Evolutionary conservation across 331 rosid species (phyloP).

Genomic region (Rosa hybrid): DNA sequence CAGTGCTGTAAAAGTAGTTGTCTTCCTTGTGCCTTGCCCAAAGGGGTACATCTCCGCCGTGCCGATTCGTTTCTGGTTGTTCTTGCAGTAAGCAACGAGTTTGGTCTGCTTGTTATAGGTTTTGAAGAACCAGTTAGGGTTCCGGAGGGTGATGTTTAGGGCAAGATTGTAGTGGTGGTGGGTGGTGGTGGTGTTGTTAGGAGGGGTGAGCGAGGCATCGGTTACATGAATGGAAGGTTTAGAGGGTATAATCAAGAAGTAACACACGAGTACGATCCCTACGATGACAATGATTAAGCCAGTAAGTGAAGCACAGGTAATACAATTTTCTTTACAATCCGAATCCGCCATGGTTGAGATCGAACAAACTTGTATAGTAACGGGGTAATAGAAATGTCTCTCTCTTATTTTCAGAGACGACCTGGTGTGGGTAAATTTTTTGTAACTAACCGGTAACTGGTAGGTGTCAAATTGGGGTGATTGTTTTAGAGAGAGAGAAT

Average conservation of each 20-base stretch:
- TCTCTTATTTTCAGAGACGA: no score
- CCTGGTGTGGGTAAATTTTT: no score
- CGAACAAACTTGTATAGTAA: no score
- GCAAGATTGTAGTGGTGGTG: not conserved
- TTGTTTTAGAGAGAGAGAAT: no score
- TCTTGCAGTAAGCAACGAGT: not conserved
- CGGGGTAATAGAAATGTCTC: no score
- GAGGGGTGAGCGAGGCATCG: not conserved
- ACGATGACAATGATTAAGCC: not conserved
- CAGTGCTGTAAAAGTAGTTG: not conserved
- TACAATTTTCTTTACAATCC: not conserved
- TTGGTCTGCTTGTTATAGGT: not conserved
- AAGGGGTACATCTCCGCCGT: not conserved
- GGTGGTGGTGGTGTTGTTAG: not conserved
- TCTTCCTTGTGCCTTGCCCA: not conserved
- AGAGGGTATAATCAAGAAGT: not conserved
- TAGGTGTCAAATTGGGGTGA: no score
- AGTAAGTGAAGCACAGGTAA: not conserved
- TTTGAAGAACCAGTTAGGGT: not conserved
- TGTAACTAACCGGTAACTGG: no score
- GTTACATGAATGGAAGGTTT: not conserved
- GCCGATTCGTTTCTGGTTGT: not conserved
- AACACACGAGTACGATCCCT: not conserved
- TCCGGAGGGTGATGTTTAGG: not conserved
- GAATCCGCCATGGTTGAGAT: not conserved